Percentiles rank a stretch among this genome's conserved stretches.
Conservation (phyloP, 495 filamentous ascomycete species). For the Xylaria castorea region DNA sequence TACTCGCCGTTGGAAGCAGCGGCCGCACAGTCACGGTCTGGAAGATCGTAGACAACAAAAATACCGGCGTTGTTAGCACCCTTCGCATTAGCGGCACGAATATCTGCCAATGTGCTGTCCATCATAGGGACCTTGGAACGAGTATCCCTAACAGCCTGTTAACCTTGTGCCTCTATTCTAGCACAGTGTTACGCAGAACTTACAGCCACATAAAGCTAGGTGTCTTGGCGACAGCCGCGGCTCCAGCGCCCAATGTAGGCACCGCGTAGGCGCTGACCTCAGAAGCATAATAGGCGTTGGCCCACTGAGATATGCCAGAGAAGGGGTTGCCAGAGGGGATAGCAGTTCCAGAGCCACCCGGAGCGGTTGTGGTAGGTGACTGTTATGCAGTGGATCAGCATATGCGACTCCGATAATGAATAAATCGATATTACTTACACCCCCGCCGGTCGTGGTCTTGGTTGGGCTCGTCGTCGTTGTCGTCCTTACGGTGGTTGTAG, state of each 20-base stretch:
- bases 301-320: conserved; percentile 59
- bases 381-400: conserved; percentile 9
- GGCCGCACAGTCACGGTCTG: conserved; percentile 69
- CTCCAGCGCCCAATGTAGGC: conserved; percentile 53
- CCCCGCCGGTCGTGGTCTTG: conserved; percentile 20
- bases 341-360: conserved; percentile 36
- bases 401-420: neutral
- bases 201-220: conserved; percentile 66
- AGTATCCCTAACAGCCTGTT: conserved; percentile 46
- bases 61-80: conserved; percentile 48
- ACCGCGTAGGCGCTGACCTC: conserved; percentile 60
- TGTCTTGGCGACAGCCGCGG: conserved; percentile 58
- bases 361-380: conserved; percentile 30
- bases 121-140: conserved; percentile 56
- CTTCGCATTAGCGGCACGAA: conserved; percentile 54
- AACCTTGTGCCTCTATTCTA: conserved; percentile 4
- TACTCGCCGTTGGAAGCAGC: conserved; percentile 68
- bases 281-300: conserved; percentile 64
- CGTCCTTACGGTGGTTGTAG: conserved; percentile 22
- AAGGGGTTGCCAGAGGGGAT: conserved; percentile 61
- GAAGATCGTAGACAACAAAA: conserved; percentile 68
- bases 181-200: conserved; percentile 30
- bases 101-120: conserved; percentile 55
- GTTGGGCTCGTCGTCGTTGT: conserved; percentile 19
- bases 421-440: neutral